Conservation (phyloP, 495 filamentous ascomycete genomes). For the Xylaria bambusicola region DNA sequence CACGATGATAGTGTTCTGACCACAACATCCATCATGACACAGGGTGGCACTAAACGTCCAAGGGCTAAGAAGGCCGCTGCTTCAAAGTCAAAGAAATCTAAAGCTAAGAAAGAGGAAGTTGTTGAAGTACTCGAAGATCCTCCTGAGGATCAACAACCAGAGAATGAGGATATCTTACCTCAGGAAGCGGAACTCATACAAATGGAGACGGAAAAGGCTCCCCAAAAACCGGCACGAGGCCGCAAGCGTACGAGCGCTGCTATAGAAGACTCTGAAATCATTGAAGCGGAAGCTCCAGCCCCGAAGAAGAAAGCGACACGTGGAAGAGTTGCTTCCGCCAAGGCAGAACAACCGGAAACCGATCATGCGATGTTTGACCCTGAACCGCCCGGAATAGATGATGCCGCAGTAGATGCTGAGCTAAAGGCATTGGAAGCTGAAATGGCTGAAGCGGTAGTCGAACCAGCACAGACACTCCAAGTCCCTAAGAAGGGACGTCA, state of each 20-base stretch:
- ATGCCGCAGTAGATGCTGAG: slow-evolving; percentile 48
- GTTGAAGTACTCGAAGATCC: slow-evolving; percentile 50
- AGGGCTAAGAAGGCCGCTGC: slow-evolving; percentile 54
- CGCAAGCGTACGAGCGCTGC: slow-evolving; percentile 70
- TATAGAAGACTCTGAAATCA: slow-evolving; percentile 45
- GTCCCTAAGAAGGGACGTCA: slow-evolving; percentile 51
- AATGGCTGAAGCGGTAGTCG: slow-evolving; percentile 42
- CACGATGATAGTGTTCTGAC: slow-evolving; percentile 72
- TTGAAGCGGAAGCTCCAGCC: slow-evolving; percentile 53
- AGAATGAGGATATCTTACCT: slow-evolving; percentile 10
- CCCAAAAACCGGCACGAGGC: slow-evolving; percentile 52
- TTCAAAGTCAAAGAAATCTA: slow-evolving; percentile 51
- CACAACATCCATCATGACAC: slow-evolving; percentile 56
- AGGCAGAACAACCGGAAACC: slow-evolving; percentile 28
- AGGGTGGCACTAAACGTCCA: slow-evolving; percentile 51
- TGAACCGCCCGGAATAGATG: slow-evolving; percentile 42
- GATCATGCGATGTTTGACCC: slow-evolving; percentile 50
- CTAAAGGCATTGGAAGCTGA: slow-evolving; percentile 49
- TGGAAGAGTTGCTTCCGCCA: slow-evolving; percentile 33
- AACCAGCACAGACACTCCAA: slow-evolving; percentile 28
- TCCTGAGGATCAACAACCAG: slow-evolving; percentile 22
- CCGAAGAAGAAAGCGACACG: slow-evolving; percentile 68
- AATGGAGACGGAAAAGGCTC: slow-evolving; percentile 11
- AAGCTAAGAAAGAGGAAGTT: slow-evolving; percentile 61
- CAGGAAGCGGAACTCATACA: slow-evolving; percentile 37